Evolutionary conservation across 106 monocot species (phyloP).

Genomic region (Hemerocallis citrina): DNA sequence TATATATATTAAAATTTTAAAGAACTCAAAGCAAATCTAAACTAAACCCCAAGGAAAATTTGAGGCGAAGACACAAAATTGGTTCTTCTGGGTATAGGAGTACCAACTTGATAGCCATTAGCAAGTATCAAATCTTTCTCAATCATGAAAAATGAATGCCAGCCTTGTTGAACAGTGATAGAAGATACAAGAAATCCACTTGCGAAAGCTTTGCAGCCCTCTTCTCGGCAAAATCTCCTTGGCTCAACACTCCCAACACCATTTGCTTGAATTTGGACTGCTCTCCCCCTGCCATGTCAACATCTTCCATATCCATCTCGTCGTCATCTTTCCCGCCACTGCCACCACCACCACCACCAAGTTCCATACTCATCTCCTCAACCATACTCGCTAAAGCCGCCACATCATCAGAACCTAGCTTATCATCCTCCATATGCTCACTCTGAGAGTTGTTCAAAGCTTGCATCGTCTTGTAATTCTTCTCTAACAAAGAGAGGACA

Average conservation of each 20-base stretch:
- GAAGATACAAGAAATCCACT: conserved; percentile 86
- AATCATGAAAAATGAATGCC: conserved; percentile 87
- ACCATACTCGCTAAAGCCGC: conserved; percentile 48
- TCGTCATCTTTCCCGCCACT: conserved; percentile 40
- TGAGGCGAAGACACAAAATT: no score
- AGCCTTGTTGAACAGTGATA: conserved; percentile 74
- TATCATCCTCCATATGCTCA: conserved; percentile 32
- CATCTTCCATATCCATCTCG: conserved; percentile 53
- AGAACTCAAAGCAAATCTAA: no score
- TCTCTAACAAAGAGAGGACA: conserved; percentile 65
- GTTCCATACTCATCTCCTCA: conserved; percentile 51
- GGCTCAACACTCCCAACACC: conserved; percentile 53
- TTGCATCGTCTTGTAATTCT: conserved; percentile 85
- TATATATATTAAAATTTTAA: no score
- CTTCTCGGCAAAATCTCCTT: conserved; percentile 86
- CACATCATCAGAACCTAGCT: conserved; percentile 30
- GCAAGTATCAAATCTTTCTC: no score
- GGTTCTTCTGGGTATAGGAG: neutral
- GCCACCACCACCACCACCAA: conserved; percentile 23
- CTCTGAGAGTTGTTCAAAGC: conserved; percentile 33
- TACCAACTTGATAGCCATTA: neutral
- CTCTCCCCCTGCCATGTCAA: conserved; percentile 15
- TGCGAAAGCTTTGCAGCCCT: conserved; percentile 83
- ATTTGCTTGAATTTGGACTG: conserved; percentile 59
- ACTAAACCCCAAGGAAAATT: no score